Evolutionary conservation across 805 yeast species (phyloP), one percentile per base, ranked within the genome.

Genomic region (Kockiozyma suomiensis): DNA sequence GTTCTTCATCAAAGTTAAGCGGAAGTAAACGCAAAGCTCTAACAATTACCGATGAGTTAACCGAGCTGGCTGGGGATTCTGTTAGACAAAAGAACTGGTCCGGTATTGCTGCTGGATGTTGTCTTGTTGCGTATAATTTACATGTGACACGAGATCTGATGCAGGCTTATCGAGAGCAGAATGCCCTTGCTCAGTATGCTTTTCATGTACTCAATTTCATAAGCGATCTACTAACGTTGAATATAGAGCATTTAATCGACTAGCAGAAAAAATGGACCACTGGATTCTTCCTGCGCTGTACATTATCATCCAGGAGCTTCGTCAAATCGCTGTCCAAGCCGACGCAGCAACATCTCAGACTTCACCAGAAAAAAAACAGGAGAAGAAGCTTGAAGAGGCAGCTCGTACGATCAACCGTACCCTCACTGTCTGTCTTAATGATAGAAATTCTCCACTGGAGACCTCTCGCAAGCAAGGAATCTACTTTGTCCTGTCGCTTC

Each of bases 391-490:
- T 41, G 88, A 85, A 58, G 78, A 76, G 47, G 80, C 88, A 43
- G 85, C 89, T 0, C 76, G 85, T 61, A 79, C 86, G 1, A 78
- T 90, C 56, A 90, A 90, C 72, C 80, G 84, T 61, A 82, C 92
- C 5, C 87, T 90, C 74, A 88, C 87, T 59, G 70, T 87, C 3
- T 88, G 96, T 63, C 76, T 91, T 46, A 88, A 88, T 64, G 97
- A 91, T 72, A 80, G 92, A 59, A 84, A 84, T 61, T 81, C 82
- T n/a, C 81, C 81, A 28, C 50, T 72, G 21, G 52, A 49, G 0
- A 67, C 68, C 13, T 82, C 86, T 61, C 87, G 88, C 69, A 79
- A 85, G 68, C 73, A 74, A 64, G 88, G 86, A 51, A 85, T 87
- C 19, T 88, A 86, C 73, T 85, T 82, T 72, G 86, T 90, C 70